Evolutionary conservation across 1,139 yeast species (phyloP).

Genomic region (Suhomyces anneliseae): DNA sequence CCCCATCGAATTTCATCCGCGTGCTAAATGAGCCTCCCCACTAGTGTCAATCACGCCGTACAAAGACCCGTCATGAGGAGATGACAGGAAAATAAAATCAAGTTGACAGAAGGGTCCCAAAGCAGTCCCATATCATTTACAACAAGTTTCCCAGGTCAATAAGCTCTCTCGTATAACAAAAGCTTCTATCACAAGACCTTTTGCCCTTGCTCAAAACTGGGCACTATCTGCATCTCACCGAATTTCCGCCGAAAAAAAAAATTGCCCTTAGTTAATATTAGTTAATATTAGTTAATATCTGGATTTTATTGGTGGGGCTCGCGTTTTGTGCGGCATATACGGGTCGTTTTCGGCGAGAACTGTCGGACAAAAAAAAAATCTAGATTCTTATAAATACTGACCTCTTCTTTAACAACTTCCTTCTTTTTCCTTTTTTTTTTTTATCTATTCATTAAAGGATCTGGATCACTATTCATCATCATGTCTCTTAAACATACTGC

Average conservation of each 20-base stretch:
- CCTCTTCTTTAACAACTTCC: not conserved
- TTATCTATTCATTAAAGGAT: no score
- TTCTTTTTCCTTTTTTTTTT: no score
- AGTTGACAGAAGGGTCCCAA: no score
- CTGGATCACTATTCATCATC: not conserved
- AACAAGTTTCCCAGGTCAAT: no score
- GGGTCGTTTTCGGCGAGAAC: not conserved
- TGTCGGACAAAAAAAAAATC: no score
- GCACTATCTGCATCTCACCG: not conserved
- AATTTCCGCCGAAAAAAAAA: not conserved
- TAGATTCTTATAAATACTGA: not conserved
- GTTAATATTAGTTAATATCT: not conserved
- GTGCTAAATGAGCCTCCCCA: no score
- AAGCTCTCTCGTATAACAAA: not conserved
- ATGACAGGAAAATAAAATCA: no score
- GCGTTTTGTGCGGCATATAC: not conserved
- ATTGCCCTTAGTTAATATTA: not conserved
- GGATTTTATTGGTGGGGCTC: not conserved
- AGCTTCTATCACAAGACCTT: not conserved
- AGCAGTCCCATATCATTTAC: no score
- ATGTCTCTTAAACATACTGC: conserved; percentile 3
- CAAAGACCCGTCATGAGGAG: no score
- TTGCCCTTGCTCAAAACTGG: no score
- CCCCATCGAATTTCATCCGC: no score
- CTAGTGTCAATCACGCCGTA: no score